Evolutionary conservation across 371 early-diverging fungal genomes (phyloP), one percentile per base, ranked within the genome.

Genomic region (Massospora cicadina): DNA sequence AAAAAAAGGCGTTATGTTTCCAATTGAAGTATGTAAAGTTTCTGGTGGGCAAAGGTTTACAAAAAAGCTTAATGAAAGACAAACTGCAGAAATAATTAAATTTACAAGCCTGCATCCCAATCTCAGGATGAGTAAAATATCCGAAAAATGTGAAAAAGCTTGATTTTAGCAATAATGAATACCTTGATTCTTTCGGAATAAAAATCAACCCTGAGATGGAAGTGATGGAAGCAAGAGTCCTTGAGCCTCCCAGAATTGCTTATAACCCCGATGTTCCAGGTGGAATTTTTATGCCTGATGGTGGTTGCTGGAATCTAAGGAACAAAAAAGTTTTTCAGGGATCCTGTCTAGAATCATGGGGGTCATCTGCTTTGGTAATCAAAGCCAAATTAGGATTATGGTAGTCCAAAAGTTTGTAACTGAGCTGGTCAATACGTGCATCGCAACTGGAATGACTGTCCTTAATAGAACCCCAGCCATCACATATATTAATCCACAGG

Each of bases 71-170:
- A 84, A 87, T 68, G 90, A 89, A 55, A 76, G 75, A 31, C 86
- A 93, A 77, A 93, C 93, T 0, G 84, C 90, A 0, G 89, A 91
- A 62, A 92, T 94, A 90, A 91, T 95, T 72, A 86, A 81, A 67
- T 88, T 90, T 69, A 87, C 91, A 0, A 86, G 89, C 68, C 83
- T 85, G 66, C 78, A 80, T 30, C 96, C 94, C 0, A 71, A 79
- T 55, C 72, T 81, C 63, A 81, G 86, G 33, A 75, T 77, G 56
- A 75, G 80, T 58, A 79, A 75, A 64, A 87, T 88, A 65, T 72
- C 66, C 30, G 72, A 79, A 26, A 80, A 77, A 13, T 55, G 81
- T 21, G 59, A 68, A 24, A 66, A 74, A n/a, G 0, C 69, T 85
- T 24, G 68, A 79, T 33, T 79, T 81, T 68, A 68, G 72, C 21